Percentiles rank a stretch among this genome's conserved stretches.
Evolutionary conservation across 495 filamentous ascomycete species (phyloP).

Genomic region (Talaromyces nanjingensis): DNA sequence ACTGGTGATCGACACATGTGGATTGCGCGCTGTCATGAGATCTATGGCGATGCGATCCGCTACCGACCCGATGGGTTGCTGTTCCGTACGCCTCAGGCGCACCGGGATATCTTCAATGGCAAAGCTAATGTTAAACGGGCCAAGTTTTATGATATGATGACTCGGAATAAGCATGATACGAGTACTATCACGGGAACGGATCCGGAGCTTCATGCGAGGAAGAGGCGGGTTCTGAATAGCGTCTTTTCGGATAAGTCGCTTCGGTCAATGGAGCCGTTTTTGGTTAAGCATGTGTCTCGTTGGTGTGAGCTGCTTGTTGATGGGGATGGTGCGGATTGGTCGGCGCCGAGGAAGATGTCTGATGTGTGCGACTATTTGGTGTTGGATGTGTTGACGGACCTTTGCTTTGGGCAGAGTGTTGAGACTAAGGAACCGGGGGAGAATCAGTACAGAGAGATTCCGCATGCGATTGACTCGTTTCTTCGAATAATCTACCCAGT

Average conservation of each 20-base stretch:
- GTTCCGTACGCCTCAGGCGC: slow-evolving; percentile 18
- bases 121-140: slow-evolving; percentile 25
- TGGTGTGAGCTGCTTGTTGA: slow-evolving; percentile 21
- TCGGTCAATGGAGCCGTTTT: slow-evolving; percentile 12
- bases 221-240: slow-evolving; percentile 18
- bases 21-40: slow-evolving; percentile 12
- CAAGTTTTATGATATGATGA: background rate
- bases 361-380: slow-evolving; percentile 15
- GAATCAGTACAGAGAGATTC: slow-evolving; percentile 16
- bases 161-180: slow-evolving; percentile 9
- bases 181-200: slow-evolving; percentile 19
- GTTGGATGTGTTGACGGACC: slow-evolving; percentile 22
- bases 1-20: slow-evolving; percentile 3
- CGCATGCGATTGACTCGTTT: slow-evolving; percentile 15
- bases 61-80: slow-evolving; percentile 21
- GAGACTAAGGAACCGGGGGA: slow-evolving; percentile 22
- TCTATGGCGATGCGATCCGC: slow-evolving; percentile 22
- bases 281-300: slow-evolving; percentile 22
- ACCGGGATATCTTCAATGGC: slow-evolving; percentile 19
- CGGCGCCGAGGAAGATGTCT: slow-evolving; percentile 15
- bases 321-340: slow-evolving; percentile 14
- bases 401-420: slow-evolving; percentile 20
- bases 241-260: slow-evolving; percentile 22
- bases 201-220: slow-evolving; percentile 18
- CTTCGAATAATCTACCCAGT: slow-evolving; percentile 19